These are phyloP conservation scores for Aspergillus alliaceus DNA, from an alignment of 2,329 filamentous ascomycete species.

Conservation along the genomic window DNA sequence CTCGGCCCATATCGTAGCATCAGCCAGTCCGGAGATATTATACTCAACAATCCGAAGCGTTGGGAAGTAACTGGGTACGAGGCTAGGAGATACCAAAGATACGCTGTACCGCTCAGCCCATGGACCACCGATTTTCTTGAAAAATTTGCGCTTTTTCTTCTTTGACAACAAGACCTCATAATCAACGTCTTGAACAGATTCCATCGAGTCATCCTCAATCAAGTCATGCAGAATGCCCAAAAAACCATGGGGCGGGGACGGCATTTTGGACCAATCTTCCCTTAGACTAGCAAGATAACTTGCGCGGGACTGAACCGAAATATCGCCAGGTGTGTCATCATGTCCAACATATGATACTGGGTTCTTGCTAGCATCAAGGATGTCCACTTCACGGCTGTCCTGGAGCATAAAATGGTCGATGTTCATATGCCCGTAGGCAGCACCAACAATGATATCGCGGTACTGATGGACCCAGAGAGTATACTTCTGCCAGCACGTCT, in stretches of 20 bases:
- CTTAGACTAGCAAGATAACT: constrained; percentile 80
- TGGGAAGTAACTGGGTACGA: constrained; percentile 92
- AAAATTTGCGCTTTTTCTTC: constrained; percentile 52
- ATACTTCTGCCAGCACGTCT: constrained; percentile 98
- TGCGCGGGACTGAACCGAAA: constrained; percentile 62
- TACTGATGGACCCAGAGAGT: constrained; percentile 87
- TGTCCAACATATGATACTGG: constrained; percentile 12
- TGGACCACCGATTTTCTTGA: constrained; percentile 71
- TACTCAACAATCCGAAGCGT: constrained; percentile 90
- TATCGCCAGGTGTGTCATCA: constrained; percentile 10
- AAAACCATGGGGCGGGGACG: constrained; percentile 48
- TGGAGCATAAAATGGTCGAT: constrained; percentile 95
- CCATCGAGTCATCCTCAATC: constrained; percentile 4
- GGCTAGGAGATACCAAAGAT: constrained; percentile 76
- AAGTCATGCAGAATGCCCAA: constrained; percentile 16
- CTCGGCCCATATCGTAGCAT: constrained; percentile 40
- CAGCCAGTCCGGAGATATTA: constrained; percentile 77
- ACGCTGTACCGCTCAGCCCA: constrained; percentile 85
- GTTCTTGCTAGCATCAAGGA: constrained; percentile 43
- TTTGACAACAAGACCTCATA: constrained; percentile 35
- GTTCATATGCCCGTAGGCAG: constrained; percentile 94
- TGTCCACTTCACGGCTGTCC: constrained; percentile 74
- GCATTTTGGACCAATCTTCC: constrained; percentile 73
- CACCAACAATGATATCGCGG: constrained; percentile 79
- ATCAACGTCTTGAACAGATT: constrained; percentile 15